These are phyloP conservation scores for Solioccasus polychromus DNA, from an alignment of 768 basidiomycete species.

Conservation along the genomic window DNA sequence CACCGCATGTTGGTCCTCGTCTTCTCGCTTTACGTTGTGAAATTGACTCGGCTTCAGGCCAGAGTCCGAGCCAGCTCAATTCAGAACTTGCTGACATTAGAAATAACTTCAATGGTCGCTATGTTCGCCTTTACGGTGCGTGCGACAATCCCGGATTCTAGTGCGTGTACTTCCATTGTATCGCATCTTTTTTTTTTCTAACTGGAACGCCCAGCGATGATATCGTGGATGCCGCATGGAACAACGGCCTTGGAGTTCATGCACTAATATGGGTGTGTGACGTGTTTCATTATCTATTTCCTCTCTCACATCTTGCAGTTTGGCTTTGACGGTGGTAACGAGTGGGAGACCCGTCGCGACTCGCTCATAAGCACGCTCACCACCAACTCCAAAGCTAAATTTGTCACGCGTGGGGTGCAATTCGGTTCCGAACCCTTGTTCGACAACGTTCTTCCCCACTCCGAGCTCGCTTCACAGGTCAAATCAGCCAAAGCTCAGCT, in stretches of 20 bases:
- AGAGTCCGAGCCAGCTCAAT: constrained; percentile 47
- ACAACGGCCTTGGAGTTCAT: constrained; percentile 65
- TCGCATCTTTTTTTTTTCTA: constrained; percentile 15
- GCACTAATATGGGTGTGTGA: constrained; percentile 65
- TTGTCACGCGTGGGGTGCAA: constrained; percentile 62
- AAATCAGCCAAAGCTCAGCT: constrained; percentile 46
- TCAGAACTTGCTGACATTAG: constrained; percentile 61
- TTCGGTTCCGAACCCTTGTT: constrained; percentile 72
- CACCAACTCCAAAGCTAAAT: constrained; percentile 60
- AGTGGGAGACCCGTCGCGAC: constrained; percentile 56
- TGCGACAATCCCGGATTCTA: constrained; percentile 42
- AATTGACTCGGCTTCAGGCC: constrained; percentile 41
- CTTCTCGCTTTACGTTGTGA: not conserved
- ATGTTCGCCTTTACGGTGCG: constrained; percentile 50
- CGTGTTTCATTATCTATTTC: not conserved
- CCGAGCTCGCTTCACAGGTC: constrained; percentile 51
- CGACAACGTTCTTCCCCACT: constrained; percentile 51
- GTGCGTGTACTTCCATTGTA: constrained; percentile 15
- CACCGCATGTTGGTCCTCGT: constrained; percentile 47
- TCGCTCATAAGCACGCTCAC: constrained; percentile 49
- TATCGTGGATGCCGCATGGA: constrained; percentile 67
- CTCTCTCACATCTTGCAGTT: constrained; percentile 24
- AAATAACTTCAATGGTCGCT: constrained; percentile 57
- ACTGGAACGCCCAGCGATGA: constrained; percentile 41
- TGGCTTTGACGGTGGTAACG: constrained; percentile 37